These are phyloP conservation scores for Talinum fruticosum DNA, from an alignment of 148 eudicot genomes.

Conservation along the genomic window DNA sequence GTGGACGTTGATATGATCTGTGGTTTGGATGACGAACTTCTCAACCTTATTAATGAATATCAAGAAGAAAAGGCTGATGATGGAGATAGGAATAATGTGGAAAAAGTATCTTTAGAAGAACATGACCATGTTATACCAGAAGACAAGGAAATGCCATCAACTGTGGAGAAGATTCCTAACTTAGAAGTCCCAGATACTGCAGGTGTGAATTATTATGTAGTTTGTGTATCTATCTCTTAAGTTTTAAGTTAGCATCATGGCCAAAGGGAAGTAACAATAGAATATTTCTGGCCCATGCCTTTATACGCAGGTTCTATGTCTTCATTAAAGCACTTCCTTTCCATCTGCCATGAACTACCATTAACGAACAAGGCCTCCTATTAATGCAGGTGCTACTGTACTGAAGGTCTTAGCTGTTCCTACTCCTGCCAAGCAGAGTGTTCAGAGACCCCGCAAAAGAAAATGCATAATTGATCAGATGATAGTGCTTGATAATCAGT, in stretches of 20 bases:
- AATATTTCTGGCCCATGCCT: not conserved
- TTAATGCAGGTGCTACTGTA: conserved; percentile 38
- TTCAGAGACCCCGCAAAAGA: conserved; percentile 46
- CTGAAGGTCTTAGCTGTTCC: conserved; percentile 42
- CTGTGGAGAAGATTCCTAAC: conserved; percentile 35
- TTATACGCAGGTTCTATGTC: not conserved
- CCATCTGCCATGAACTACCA: not conserved
- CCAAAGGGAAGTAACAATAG: not conserved
- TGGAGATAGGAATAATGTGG: conserved; percentile 27
- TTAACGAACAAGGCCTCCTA: conserved; percentile 5
- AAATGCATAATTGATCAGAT: conserved; percentile 48
- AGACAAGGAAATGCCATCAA: conserved; percentile 33
- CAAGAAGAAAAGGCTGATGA: conserved; percentile 24
- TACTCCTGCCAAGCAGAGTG: conserved; percentile 69
- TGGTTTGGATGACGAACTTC: conserved; percentile 37
- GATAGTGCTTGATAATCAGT: conserved; percentile 52
- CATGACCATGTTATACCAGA: conserved; percentile 23
- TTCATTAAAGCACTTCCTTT: not conserved
- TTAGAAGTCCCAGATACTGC: conserved; percentile 31
- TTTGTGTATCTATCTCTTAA: no score
- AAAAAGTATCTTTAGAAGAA: conserved; percentile 28
- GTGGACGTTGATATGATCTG: conserved; percentile 40
- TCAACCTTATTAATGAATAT: conserved; percentile 26
- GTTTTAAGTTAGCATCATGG: not conserved
- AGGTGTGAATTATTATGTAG: conserved; percentile 29